These are phyloP conservation scores for Fusarium nisikadoi DNA, from an alignment of 2,329 filamentous ascomycete genomes.

Conservation along the genomic window DNA sequence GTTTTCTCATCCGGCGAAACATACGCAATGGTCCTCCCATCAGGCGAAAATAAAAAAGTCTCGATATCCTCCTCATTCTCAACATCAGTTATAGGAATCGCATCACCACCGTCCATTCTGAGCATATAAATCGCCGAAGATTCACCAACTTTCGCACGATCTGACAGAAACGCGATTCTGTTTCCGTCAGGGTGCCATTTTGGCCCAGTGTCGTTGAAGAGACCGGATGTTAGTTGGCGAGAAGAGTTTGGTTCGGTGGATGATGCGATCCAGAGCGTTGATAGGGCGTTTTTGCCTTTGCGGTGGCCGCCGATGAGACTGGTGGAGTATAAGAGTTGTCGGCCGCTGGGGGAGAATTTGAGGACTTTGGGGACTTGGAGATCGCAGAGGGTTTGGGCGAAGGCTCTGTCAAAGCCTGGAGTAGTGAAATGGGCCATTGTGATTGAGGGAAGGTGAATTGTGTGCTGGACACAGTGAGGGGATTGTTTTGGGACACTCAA, in stretches of 20 bases:
- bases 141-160: constrained; percentile 43
- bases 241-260: constrained; percentile 9
- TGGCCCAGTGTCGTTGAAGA: not conserved
- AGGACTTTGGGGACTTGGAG: constrained; percentile 20
- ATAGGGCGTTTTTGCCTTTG: constrained; percentile 19
- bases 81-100: constrained; percentile 16
- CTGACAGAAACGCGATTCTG: constrained; percentile 17
- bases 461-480: not conserved
- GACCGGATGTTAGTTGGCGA: constrained; percentile 7
- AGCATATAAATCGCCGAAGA: constrained; percentile 40
- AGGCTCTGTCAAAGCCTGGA: constrained; percentile 1
- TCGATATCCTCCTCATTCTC: constrained; percentile 29
- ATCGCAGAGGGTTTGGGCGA: constrained; percentile 24
- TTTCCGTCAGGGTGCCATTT: constrained; percentile 21
- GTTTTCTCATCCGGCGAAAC: constrained; percentile 29
- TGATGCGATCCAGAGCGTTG: constrained; percentile 34
- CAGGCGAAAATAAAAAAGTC: constrained; percentile 13
- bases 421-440: not conserved
- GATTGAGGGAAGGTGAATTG: not conserved
- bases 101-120: constrained; percentile 35
- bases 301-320: not conserved
- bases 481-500: too few species aligned
- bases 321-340: constrained; percentile 18
- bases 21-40: constrained; percentile 26
- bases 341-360: constrained; percentile 10